A percentile compares a stretch with the other conserved stretches of the same genome.
These are phyloP conservation scores for Salix arbutifolia DNA, from an alignment of 345 rosid species.

Conservation along the genomic window DNA sequence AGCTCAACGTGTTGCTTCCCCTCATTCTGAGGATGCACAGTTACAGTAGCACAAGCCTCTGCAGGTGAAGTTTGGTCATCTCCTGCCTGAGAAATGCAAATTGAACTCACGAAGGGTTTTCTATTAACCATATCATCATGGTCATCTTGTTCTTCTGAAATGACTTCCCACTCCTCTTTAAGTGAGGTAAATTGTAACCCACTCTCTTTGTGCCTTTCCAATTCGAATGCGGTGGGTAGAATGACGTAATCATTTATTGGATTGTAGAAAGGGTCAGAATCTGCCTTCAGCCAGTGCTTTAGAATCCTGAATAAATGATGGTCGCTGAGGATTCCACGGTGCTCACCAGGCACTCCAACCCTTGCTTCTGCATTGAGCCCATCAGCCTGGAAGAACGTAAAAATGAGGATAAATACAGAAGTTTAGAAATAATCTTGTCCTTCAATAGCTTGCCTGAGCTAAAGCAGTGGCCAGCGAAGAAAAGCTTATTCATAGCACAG, in stretches of 20 bases:
- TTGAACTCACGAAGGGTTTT: slow-evolving; percentile 43
- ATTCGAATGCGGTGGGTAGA: slow-evolving; percentile 65
- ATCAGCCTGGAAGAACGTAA: slow-evolving; percentile 55
- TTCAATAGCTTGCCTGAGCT: background rate
- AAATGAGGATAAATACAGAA: background rate
- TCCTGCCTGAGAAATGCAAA: slow-evolving; percentile 46
- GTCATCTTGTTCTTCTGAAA: slow-evolving; percentile 36
- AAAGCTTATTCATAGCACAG: background rate
- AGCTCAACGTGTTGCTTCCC: slow-evolving; percentile 74
- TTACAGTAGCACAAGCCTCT: slow-evolving; percentile 63
- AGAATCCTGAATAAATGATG: slow-evolving; percentile 83
- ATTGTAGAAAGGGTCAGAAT: slow-evolving; percentile 79
- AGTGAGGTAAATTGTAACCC: slow-evolving; percentile 69
- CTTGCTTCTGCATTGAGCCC: slow-evolving; percentile 91
- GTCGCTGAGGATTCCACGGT: slow-evolving; percentile 80
- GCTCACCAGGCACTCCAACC: slow-evolving; percentile 93
- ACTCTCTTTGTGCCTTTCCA: slow-evolving; percentile 54
- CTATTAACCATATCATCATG: slow-evolving; percentile 6
- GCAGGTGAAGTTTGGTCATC: slow-evolving; percentile 31
- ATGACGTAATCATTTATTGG: slow-evolving; percentile 85
- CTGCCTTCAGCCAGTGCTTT: slow-evolving; percentile 86
- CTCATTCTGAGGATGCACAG: slow-evolving; percentile 44
- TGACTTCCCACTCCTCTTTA: slow-evolving; percentile 89
- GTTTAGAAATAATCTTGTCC: background rate
- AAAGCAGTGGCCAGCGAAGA: background rate